Percentiles rank a stretch among this genome's conserved stretches.
Evolutionary conservation across 2,329 filamentous ascomycete species (phyloP).

Genomic region (Epichloe sylvatica): DNA sequence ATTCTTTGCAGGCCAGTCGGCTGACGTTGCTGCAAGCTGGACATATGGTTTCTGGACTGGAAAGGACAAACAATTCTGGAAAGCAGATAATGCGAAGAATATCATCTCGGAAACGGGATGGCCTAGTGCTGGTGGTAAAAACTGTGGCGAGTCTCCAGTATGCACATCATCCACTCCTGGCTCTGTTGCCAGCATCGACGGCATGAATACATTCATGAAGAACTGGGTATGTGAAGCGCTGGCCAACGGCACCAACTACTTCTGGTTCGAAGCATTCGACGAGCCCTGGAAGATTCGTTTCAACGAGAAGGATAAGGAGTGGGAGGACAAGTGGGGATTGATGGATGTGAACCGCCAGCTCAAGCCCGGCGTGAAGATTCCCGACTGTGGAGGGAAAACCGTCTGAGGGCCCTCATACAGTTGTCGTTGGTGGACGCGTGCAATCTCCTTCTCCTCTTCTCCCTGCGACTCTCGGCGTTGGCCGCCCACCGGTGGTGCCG

Average conservation of each 20-base stretch:
- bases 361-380: slow-evolving; percentile 73
- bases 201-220: slow-evolving; percentile 76
- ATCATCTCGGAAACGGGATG: slow-evolving; percentile 87
- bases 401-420: slow-evolving; percentile 17
- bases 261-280: slow-evolving; percentile 96
- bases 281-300: slow-evolving; percentile 84
- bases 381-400: slow-evolving; percentile 68
- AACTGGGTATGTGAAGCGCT: slow-evolving; percentile 74
- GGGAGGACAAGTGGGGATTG: slow-evolving; percentile 94
- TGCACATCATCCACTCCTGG: slow-evolving; percentile 41
- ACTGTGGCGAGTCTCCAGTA: slow-evolving; percentile 45
- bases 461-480: too few relatives aligned
- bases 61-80: slow-evolving; percentile 52
- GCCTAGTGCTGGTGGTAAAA: slow-evolving; percentile 69
- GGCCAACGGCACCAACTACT: slow-evolving; percentile 76
- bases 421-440: too few relatives aligned
- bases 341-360: slow-evolving; percentile 75
- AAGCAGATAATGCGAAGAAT: slow-evolving; percentile 49
- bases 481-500: not conserved
- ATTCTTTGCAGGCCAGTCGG: slow-evolving; percentile 73
- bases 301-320: slow-evolving; percentile 54
- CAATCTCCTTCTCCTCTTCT: too few relatives aligned
- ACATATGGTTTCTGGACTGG: slow-evolving; percentile 69
- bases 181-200: slow-evolving; percentile 61
- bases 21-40: slow-evolving; percentile 58